Evolutionary conservation across 2,329 filamentous ascomycete genomes (phyloP).

Genomic region (Curvularia eragrostidis): DNA sequence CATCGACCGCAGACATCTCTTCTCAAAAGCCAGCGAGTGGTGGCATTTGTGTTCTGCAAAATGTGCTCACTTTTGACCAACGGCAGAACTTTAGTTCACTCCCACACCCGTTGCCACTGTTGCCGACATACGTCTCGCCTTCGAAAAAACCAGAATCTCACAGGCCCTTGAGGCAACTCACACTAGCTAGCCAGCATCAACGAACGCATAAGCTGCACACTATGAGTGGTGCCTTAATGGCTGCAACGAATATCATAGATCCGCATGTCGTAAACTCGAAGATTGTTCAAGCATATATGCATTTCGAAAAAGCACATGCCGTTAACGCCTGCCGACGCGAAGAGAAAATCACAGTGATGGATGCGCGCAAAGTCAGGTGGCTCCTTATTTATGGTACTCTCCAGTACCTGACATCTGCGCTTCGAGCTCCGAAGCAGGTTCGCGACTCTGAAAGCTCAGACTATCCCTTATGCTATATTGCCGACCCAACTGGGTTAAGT

Average conservation of each 20-base stretch:
- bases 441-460: conserved; percentile 61
- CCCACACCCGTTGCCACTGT: conserved; percentile 69
- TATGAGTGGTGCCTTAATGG: conserved; percentile 60
- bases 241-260: conserved; percentile 57
- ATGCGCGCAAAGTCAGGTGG: conserved; percentile 80
- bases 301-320: conserved; percentile 69
- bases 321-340: conserved; percentile 60
- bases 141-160: conserved; percentile 39
- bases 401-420: conserved; percentile 73
- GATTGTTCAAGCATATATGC: conserved; percentile 72
- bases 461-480: conserved; percentile 65
- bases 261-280: conserved; percentile 48
- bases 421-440: conserved; percentile 67
- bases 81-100: conserved; percentile 66
- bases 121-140: conserved; percentile 59
- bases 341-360: conserved; percentile 65
- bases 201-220: conserved; percentile 59
- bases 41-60: conserved; percentile 74
- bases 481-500: conserved; percentile 51
- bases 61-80: conserved; percentile 70
- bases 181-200: conserved; percentile 44
- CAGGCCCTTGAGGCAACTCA: conserved; percentile 46
- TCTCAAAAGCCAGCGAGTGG: conserved; percentile 65
- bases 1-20: conserved; percentile 58
- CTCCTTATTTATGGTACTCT: conserved; percentile 75